Percentiles rank a stretch among this genome's conserved stretches.
phyloP scores from a whole-genome alignment of 1,284 basidiomycete species.

The Paramarasmius palmivorus region DNA sequence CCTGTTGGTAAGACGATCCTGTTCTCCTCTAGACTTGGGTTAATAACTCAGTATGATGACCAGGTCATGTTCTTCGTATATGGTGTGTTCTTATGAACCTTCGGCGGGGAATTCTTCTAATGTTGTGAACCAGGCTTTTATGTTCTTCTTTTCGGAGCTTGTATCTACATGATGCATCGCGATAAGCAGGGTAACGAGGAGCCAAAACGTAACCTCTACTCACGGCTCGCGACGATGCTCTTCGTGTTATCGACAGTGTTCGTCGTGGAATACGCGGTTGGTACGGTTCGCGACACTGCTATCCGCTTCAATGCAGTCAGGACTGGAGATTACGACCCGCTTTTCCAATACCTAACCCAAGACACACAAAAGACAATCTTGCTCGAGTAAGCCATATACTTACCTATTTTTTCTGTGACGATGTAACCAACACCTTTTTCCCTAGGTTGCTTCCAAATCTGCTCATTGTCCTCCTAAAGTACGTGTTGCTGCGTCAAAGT shows the following conservation, averaged over 20 bases:
- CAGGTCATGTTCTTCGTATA: no score
- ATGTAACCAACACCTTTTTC: no score
- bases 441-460: no score
- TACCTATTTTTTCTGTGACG: no score
- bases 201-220: neutral
- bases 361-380: no score
- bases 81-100: neutral
- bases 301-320: neutral
- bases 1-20: no score
- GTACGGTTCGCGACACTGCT: neutral
- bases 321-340: neutral
- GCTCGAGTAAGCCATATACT: no score
- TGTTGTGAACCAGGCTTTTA: neutral
- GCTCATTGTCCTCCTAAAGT: neutral
- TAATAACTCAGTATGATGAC: no score
- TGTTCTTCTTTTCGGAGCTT: neutral
- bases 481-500: neutral
- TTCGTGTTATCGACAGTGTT: slow-evolving; percentile 2
- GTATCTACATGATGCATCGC: neutral
- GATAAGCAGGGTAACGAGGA: neutral
- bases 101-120: neutral
- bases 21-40: no score
- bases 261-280: neutral
- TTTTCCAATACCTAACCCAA: no score
- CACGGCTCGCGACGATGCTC: neutral